Evolutionary conservation across 2,329 filamentous ascomycete genomes (phyloP).

Genomic region (Pyrenochaeta sp.): DNA sequence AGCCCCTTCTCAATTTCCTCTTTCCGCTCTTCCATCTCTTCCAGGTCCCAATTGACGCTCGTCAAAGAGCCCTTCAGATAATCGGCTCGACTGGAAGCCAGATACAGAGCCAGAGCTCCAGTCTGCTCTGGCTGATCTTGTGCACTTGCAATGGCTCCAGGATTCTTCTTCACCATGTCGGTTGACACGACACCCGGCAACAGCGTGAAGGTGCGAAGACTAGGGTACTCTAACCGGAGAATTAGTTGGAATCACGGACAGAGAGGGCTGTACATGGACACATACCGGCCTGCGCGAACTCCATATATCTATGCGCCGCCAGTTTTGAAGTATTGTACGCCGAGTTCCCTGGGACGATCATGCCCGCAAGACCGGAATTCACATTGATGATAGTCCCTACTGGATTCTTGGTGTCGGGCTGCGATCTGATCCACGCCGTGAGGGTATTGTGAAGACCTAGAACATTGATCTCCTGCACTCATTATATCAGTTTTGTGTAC

Average conservation of each 20-base stretch:
- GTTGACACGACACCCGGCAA: too few species aligned
- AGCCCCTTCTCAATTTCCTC: conserved; percentile 37
- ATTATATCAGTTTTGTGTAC: too few species aligned
- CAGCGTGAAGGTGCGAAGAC: too few species aligned
- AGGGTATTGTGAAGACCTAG: conserved; percentile 12
- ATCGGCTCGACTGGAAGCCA: conserved; percentile 14
- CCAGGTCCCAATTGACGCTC: conserved; percentile 35
- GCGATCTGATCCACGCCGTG: not conserved
- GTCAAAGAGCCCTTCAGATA: conserved; percentile 15
- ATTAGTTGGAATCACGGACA: too few species aligned
- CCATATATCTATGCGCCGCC: conserved; percentile 5
- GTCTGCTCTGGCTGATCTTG: conserved; percentile 19
- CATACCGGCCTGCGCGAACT: too few species aligned
- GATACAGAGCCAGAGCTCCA: conserved; percentile 37
- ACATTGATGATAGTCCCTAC: too few species aligned
- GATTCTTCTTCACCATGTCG: too few species aligned
- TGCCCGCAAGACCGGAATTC: too few species aligned
- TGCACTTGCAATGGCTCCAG: too few species aligned
- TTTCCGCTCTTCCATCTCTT: conserved; percentile 31
- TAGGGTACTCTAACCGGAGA: too few species aligned
- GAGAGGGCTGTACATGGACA: too few species aligned
- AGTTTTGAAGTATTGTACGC: conserved; percentile 28
- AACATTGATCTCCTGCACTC: not conserved
- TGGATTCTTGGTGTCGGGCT: conserved; percentile 1
- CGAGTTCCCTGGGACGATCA: conserved; percentile 11